A percentile compares a stretch with the other conserved stretches of the same genome.
phyloP scores from a whole-genome alignment of 2,329 filamentous ascomycete genomes.

The Venturia oleaginea region DNA sequence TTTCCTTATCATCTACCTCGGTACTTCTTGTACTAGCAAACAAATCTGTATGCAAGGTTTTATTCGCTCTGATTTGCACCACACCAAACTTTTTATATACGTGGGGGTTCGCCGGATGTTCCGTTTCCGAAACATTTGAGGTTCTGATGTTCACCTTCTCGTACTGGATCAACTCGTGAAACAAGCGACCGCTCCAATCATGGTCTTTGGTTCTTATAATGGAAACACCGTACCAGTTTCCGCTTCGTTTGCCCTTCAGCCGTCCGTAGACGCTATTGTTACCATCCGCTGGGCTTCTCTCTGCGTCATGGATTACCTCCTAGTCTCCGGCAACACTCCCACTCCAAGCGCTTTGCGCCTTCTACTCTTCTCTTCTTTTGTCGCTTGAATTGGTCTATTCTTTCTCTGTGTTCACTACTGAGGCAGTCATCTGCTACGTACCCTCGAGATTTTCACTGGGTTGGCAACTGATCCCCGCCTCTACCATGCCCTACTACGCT shows the following conservation, averaged over 20 bases:
- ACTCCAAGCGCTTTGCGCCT: background rate
- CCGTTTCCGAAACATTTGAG: background rate
- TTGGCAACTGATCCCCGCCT: background rate
- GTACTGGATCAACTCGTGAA: background rate
- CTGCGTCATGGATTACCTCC: background rate
- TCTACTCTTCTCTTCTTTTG: background rate
- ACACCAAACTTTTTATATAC: no score
- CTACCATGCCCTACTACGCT: constrained; percentile 2
- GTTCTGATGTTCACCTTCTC: background rate
- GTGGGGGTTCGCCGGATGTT: background rate
- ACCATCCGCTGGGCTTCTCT: background rate
- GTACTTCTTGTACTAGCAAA: no score
- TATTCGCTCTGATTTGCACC: no score
- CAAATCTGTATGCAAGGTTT: no score
- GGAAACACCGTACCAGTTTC: background rate
- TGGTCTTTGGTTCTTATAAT: background rate
- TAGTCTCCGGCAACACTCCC: background rate
- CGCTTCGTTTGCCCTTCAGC: background rate
- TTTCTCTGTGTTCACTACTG: background rate
- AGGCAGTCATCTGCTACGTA: background rate
- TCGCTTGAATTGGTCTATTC: background rate
- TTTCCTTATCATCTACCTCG: no score
- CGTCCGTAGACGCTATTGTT: background rate
- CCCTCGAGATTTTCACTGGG: background rate
- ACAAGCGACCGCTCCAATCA: background rate